A percentile compares a stretch with the other conserved stretches of the same genome.
phyloP scores from a whole-genome alignment of 176 grass and related monocot species.

The Eleusine indica region DNA sequence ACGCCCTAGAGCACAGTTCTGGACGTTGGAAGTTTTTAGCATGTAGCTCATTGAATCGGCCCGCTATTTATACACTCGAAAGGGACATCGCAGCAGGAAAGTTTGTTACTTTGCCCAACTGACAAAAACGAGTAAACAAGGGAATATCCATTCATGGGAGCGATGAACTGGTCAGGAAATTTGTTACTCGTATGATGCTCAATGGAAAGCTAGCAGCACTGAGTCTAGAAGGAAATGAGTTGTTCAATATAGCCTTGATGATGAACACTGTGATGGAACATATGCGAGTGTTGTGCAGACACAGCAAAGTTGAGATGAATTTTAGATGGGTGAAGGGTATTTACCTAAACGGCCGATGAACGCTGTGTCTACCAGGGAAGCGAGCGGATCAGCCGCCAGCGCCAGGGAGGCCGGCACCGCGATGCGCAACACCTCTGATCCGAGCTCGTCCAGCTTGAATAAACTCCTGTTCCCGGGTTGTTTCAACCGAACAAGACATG shows the following conservation, averaged over 20 bases:
- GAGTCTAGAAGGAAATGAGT: conserved; percentile 1
- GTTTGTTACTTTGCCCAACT: conserved; percentile 39
- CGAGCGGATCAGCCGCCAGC: conserved; percentile 87
- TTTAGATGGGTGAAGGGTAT: background rate
- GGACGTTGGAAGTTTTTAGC: conserved; percentile 24
- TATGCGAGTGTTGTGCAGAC: background rate
- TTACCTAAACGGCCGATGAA: conserved; percentile 97
- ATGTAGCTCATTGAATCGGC: conserved; percentile 9
- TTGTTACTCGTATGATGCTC: background rate
- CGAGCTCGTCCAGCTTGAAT: conserved; percentile 88
- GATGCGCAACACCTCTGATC: conserved; percentile 76
- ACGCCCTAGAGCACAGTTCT: background rate
- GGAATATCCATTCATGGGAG: conserved; percentile 7
- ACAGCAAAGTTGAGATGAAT: background rate
- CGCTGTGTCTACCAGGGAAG: conserved; percentile 89
- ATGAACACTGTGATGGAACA: background rate
- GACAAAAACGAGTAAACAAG: background rate
- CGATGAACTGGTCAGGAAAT: background rate
- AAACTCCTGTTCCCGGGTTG: conserved; percentile 52
- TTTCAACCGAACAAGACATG: background rate
- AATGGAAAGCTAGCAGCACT: background rate
- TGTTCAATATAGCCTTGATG: too few relatives aligned
- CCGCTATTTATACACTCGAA: conserved; percentile 15
- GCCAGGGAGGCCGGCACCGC: conserved; percentile 86
- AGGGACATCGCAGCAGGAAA: background rate